Evolutionary conservation across 441 rosid species (phyloP), one percentile per base, ranked within the genome.

Genomic region (Mallotus repandus): DNA sequence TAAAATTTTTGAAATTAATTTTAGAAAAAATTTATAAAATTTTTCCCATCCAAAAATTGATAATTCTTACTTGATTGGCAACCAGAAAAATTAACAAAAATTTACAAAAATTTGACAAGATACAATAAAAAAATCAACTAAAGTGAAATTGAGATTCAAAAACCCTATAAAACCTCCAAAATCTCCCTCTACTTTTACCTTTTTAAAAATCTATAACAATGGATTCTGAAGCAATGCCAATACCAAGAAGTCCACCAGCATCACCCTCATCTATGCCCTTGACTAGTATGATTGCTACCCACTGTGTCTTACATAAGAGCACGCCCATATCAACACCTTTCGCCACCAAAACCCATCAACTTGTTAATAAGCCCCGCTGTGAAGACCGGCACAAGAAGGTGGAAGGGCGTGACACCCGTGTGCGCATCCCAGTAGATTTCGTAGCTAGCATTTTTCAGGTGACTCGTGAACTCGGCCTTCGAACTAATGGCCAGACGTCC

Each of bases 351-450:
- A 50, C 68, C 50, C 61, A 63, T 21, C 13, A 21, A 61, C 49
- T 15, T 18, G 16, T 66, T 7, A 61, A 57, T 43, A 64, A 66
- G 56, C 38, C 59, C 53, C 50, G 54, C 35, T 70, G 80, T 18
- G 82, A 80, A 68, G 91, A 88, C 64, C 85, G 89, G 3, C 87
- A 86, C 60, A 78, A 79, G 2, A 86, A 86, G 75, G 91, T 88
- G 60, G 86, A 86, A 3, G 91, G 88, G 60, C 84, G 88, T 0
- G 86, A 83, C 50, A 80, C 86, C 86, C 69, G 88, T 19, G 81
- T 88, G 65, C 84, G 88, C 14, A 70, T 88, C 77, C 88, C 88
- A 3, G 88, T 86, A 55, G 69, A 83, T 61, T 84, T 85, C 35
- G 84, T 86, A 9, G 83, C 85, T 8, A 72, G 87, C 22, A 87